Evolutionary conservation across 169 alveolate genomes (phyloP).

Genomic region (Plasmodium reichenowi): DNA sequence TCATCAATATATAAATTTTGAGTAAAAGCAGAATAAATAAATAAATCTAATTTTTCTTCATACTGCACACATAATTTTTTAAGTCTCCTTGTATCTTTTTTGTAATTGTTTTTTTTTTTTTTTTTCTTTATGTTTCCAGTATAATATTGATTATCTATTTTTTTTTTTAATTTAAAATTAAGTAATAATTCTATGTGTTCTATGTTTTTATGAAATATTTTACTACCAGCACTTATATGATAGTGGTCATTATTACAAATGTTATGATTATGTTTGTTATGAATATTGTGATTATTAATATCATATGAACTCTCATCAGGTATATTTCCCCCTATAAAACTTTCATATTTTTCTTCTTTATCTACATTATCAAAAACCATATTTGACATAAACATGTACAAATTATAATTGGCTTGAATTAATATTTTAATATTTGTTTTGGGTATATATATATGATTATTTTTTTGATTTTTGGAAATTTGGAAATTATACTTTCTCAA

Average conservation of each 20-base stretch:
- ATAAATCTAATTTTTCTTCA: conserved; percentile 57
- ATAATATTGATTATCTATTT: not conserved
- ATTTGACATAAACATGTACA: conserved; percentile 49
- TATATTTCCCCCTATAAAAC: not conserved
- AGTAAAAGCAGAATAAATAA: conserved; percentile 49
- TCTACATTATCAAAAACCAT: conserved; percentile 39
- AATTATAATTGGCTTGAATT: conserved; percentile 48
- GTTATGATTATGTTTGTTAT: not conserved
- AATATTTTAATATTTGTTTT: conserved; percentile 31
- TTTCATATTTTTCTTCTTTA: not conserved
- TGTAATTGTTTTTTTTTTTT: not conserved
- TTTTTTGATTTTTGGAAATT: conserved; percentile 38
- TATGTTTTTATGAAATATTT: not conserved
- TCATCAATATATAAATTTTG: conserved; percentile 18
- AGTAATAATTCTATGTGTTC: conserved; percentile 49
- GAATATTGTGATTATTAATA: not conserved
- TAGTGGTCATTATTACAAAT: not conserved
- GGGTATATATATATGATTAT: conserved; percentile 37
- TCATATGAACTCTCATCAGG: not conserved
- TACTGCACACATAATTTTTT: conserved; percentile 42
- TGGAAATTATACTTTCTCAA: conserved; percentile 42
- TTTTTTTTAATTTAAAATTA: conserved; percentile 4
- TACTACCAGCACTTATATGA: not conserved
- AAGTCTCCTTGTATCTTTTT: conserved; percentile 1
- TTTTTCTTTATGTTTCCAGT: not conserved